A percentile compares a stretch with the other conserved stretches of the same genome.
Evolutionary conservation across 202 grass and related monocot species (phyloP).

Genomic region (Saccharum hybrid): DNA sequence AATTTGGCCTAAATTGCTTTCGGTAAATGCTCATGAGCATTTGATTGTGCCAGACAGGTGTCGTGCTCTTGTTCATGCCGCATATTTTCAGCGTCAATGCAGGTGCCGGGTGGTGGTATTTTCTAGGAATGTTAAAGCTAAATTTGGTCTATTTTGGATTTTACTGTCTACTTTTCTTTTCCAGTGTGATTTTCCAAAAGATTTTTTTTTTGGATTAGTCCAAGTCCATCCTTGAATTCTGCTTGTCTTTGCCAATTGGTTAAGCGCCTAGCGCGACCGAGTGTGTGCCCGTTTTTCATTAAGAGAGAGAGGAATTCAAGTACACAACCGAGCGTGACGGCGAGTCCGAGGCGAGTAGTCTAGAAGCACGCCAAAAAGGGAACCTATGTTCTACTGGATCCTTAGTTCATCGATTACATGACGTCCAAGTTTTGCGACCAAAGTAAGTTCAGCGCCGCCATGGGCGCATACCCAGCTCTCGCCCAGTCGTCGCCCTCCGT

Average conservation of each 20-base stretch:
- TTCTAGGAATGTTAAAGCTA: constrained; percentile 15
- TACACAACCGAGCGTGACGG: too few relatives aligned
- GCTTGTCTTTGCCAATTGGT: neutral
- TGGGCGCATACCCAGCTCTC: too few relatives aligned
- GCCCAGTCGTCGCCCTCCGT: too few relatives aligned
- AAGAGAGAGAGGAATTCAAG: too few relatives aligned
- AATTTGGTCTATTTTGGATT: constrained; percentile 35
- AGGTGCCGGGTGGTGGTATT: neutral
- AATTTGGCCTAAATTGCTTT: neutral
- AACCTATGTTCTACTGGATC: too few relatives aligned
- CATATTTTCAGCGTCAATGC: constrained; percentile 35
- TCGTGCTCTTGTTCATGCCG: neutral
- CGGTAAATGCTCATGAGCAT: neutral
- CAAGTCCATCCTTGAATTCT: neutral
- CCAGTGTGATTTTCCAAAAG: neutral
- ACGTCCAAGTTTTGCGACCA: too few relatives aligned
- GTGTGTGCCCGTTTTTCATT: too few relatives aligned
- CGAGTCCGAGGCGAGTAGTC: too few relatives aligned
- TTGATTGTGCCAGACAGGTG: neutral
- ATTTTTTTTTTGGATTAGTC: neutral
- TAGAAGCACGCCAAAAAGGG: too few relatives aligned
- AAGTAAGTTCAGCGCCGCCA: too few relatives aligned
- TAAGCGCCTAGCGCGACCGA: neutral
- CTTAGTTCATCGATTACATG: too few relatives aligned
- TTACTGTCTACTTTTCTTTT: neutral